Evolutionary conservation across 257 asterid species (phyloP).

Genomic region (Cynanchum wilfordii): DNA sequence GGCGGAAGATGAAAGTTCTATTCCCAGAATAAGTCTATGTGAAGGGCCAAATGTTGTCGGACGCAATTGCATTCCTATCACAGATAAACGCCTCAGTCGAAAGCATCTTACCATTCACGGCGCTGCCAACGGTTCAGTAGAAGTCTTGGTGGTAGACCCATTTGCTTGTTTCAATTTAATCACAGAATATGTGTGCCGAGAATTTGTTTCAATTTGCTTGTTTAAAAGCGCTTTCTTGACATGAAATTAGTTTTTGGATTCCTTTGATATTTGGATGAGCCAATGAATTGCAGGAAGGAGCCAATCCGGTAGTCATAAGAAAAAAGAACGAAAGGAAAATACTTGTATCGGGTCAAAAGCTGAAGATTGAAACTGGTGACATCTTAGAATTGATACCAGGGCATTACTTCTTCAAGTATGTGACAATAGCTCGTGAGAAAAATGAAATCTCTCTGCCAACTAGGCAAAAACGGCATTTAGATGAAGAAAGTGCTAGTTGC

Average conservation of each 20-base stretch:
- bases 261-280: slow-evolving; percentile 13
- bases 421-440: slow-evolving; percentile 25
- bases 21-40: slow-evolving; percentile 57
- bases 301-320: slow-evolving; percentile 78
- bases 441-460: slow-evolving; percentile 20
- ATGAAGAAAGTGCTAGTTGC: slow-evolving; percentile 34
- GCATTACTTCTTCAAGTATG: slow-evolving; percentile 71
- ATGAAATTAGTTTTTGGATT: neutral
- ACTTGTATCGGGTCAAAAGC: slow-evolving; percentile 60
- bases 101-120: slow-evolving; percentile 51
- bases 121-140: slow-evolving; percentile 47
- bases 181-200: neutral
- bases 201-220: neutral
- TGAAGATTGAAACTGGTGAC: slow-evolving; percentile 60
- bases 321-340: slow-evolving; percentile 56
- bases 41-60: slow-evolving; percentile 63
- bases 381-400: slow-evolving; percentile 86
- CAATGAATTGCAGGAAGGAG: slow-evolving; percentile 61
- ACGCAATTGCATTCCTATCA: slow-evolving; percentile 55
- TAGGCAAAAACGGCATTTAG: slow-evolving; percentile 48
- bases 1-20: slow-evolving; percentile 36
- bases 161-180: neutral
- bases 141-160: slow-evolving; percentile 52
- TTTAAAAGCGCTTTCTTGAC: neutral
- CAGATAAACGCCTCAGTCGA: slow-evolving; percentile 90